Base-by-base conservation (phyloP, 2,329 filamentous ascomycete genomes). In the Alternaria incomplexa region DNA sequence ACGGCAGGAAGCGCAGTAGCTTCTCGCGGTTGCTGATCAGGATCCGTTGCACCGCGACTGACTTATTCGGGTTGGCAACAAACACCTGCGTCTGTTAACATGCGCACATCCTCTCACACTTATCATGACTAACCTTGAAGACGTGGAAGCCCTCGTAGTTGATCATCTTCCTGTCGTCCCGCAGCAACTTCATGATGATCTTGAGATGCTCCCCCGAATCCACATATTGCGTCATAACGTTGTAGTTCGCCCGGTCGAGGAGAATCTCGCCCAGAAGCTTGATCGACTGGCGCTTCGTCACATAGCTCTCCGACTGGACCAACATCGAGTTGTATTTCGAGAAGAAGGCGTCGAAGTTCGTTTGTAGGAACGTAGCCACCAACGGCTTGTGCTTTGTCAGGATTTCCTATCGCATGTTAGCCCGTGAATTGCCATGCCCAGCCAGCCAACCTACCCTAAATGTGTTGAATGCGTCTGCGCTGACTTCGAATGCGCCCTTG, bases 101-200 rank as follows among this genome's bases (percentile, higher is more conserved):
- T 60, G 17, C 6, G 44, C 17, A n/a, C 45, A 6, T 7, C 15
- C 7, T 28, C 13, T 4, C 9, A 20, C 47, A 6, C 10, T 45
- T 1, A 40, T 20, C 13, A 30, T 22, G 7, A 51, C 67, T 50
- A 64, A 89, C 87, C 85, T 99, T 99, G 87, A 99, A 99, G 45
- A 99, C 95, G 79, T 99, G 96, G 80, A 99, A 99, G 8, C 94
- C 96, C 80, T 99, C 96, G 79, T 99, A 99, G 81, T 98, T 96
- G 65, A 99, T 96, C 94, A 99, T 99, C 81, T 97, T 96, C 71
- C 95, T 89, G 80, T 98, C 95, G 79, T 98, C 96, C 70, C 93
- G 90, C 64, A 99, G 84, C 63, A 99, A 85, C 80, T 97, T 98
- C 96, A 99, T 99, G 83, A 94, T 96, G 68, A 98, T 91, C 83